phyloP scores from a whole-genome alignment of 108 stramenopile genomes.

The Pseudonitzschia delicatissima region DNA sequence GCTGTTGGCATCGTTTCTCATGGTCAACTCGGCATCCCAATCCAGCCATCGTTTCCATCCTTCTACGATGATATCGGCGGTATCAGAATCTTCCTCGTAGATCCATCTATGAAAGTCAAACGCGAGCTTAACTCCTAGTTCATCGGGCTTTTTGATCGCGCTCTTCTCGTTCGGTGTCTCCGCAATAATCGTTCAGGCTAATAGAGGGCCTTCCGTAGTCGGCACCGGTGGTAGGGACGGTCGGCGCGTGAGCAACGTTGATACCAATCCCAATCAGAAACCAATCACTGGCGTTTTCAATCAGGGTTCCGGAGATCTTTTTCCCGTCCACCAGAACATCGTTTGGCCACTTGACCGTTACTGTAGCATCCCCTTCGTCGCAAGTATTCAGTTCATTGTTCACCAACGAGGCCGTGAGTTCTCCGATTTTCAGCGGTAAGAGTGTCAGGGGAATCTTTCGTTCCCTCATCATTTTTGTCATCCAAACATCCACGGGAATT shows the following conservation, averaged over 20 bases:
- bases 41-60: slow-evolving; percentile 50
- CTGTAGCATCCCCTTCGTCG: neutral
- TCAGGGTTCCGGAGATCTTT: slow-evolving; percentile 67
- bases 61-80: slow-evolving; percentile 19
- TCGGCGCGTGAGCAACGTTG: slow-evolving; percentile 84
- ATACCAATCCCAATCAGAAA: slow-evolving; percentile 91
- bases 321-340: slow-evolving; percentile 73
- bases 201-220: slow-evolving; percentile 59
- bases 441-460: slow-evolving; percentile 43
- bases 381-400: neutral
- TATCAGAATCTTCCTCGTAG: neutral
- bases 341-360: slow-evolving; percentile 92
- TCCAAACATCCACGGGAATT: slow-evolving; percentile 27
- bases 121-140: slow-evolving; percentile 36
- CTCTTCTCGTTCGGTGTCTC: neutral
- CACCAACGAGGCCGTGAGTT: slow-evolving; percentile 28
- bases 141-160: slow-evolving; percentile 11
- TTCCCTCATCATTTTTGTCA: neutral
- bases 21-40: slow-evolving; percentile 42
- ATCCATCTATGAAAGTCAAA: slow-evolving; percentile 33
- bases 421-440: slow-evolving; percentile 53
- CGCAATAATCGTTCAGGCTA: slow-evolving; percentile 34
- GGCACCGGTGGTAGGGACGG: slow-evolving; percentile 47
- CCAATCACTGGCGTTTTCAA: slow-evolving; percentile 63
- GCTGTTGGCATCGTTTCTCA: slow-evolving; percentile 15